Conservation (phyloP, 202 grass and related monocot genomes). For the Cymbopogon flexuosus region DNA sequence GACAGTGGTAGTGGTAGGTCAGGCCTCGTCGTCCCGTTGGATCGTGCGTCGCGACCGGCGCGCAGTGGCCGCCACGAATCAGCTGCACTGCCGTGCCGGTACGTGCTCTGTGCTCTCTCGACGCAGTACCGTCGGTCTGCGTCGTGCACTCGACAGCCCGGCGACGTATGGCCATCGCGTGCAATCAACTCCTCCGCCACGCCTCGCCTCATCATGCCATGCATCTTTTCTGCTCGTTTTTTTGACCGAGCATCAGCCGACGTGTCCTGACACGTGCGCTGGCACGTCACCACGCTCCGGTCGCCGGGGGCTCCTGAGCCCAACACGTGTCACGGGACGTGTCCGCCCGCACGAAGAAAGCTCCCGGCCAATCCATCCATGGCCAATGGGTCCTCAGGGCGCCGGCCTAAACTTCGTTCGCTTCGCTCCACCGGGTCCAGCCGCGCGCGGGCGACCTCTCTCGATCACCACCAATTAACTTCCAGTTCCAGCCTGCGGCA, state of each 20-base stretch:
- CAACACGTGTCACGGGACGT: slow-evolving; percentile 22
- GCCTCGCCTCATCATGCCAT: background rate
- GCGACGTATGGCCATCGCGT: background rate
- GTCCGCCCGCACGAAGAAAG: slow-evolving; percentile 19
- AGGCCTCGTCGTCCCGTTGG: background rate
- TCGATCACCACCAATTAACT: background rate
- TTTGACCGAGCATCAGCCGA: background rate
- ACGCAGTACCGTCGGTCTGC: too few relatives aligned
- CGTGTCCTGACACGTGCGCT: slow-evolving; percentile 21
- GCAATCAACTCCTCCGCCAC: background rate
- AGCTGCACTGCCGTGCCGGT: background rate
- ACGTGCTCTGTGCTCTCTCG: too few relatives aligned
- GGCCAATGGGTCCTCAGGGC: background rate
- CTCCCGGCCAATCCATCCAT: background rate
- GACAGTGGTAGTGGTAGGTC: background rate
- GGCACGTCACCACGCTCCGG: background rate
- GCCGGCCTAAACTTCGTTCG: background rate
- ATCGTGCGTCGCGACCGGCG: background rate
- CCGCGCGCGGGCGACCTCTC: background rate
- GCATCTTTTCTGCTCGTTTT: background rate
- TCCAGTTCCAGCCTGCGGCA: background rate
- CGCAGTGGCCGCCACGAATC: background rate
- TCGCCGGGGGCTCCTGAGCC: background rate
- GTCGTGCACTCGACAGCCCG: background rate
- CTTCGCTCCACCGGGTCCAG: background rate